A percentile compares a stretch with the other conserved stretches of the same genome.
These are phyloP conservation scores for Erodium texanum DNA, from an alignment of 441 rosid species.

Conservation along the genomic window DNA sequence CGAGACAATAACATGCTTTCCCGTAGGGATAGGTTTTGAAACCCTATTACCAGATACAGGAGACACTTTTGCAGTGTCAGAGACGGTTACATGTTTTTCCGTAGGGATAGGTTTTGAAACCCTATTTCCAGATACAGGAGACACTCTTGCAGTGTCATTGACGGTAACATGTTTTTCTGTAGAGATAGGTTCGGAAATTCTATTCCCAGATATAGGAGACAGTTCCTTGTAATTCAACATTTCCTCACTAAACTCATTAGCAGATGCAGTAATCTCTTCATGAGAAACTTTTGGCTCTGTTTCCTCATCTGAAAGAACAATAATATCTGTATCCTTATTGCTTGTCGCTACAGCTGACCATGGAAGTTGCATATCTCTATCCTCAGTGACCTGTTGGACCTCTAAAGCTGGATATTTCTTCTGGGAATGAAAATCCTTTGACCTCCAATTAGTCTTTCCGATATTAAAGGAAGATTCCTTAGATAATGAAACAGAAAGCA, in stretches of 20 bases:
- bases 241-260: conserved; percentile 22
- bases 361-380: conserved; percentile 27
- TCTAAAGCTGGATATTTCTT: conserved; percentile 23
- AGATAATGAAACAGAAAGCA: conserved; percentile 49
- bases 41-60: conserved; percentile 25
- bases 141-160: too few species aligned
- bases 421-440: conserved; percentile 21
- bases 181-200: too few species aligned
- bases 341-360: conserved; percentile 26
- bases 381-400: conserved; percentile 29
- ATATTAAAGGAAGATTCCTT: conserved; percentile 27
- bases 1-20: conserved; percentile 28
- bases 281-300: conserved; percentile 31
- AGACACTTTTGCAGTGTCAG: conserved; percentile 29
- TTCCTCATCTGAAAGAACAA: conserved; percentile 63
- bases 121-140: conserved; percentile 18
- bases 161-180: too few species aligned
- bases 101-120: conserved; percentile 25
- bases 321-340: conserved; percentile 26
- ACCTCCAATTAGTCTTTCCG: conserved; percentile 21
- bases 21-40: conserved; percentile 25
- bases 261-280: conserved; percentile 28
- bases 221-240: conserved; percentile 26
- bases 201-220: conserved; percentile 19
- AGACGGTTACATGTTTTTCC: conserved; percentile 28